Evolutionary conservation across 2,329 filamentous ascomycete genomes (phyloP), one percentile per base, ranked within the genome.

Genomic region (Aspergillus ustus): DNA sequence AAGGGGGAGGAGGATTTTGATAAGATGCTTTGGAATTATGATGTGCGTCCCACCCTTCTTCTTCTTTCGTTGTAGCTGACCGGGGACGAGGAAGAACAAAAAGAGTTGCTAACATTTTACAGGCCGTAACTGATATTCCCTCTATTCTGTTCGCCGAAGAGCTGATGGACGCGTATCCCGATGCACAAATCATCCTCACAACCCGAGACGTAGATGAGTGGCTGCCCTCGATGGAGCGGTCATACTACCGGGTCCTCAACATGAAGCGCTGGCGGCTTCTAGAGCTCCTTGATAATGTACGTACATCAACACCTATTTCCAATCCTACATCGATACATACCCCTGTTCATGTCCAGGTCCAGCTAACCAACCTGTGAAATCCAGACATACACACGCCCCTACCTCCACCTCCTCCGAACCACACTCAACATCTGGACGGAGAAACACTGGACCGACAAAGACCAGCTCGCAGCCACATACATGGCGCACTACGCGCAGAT

Each of bases 101-200:
- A n/a, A n/a, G n/a, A n/a, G n/a, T n/a, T n/a, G n/a, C n/a, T n/a
- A n/a, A n/a, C n/a, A n/a, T n/a, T n/a, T n/a, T n/a, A 22, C 20
- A 66, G 64, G 63, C 63, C 11, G 40, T 67, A 13, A 61, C 62
- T 0, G 66, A 66, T 34, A 49, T 61, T 6, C 67, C 67, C 1
- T 56, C 53, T 8, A 61, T 54, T 3, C 55, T 65, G 6, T 69
- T 68, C 51, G 49, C 54, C 17, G 59, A 66, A 1, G 67, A 68
- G 19, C 60, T 69, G 1, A 46, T 67, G n/a, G 60, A 64, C 20
- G 65, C 65, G 3, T 69, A 69, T 20, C 65, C 67, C 0, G 57
- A 66, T 1, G 65, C 68, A 1, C 64, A 66, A 40, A 67, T 69
- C 11, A 57, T 70, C 8, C 60, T 70, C 5, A 63, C 59, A 15